A percentile compares a stretch with the other conserved stretches of the same genome.
Conservation (phyloP, 2,329 filamentous ascomycete species). For the Fusarium sp. region DNA sequence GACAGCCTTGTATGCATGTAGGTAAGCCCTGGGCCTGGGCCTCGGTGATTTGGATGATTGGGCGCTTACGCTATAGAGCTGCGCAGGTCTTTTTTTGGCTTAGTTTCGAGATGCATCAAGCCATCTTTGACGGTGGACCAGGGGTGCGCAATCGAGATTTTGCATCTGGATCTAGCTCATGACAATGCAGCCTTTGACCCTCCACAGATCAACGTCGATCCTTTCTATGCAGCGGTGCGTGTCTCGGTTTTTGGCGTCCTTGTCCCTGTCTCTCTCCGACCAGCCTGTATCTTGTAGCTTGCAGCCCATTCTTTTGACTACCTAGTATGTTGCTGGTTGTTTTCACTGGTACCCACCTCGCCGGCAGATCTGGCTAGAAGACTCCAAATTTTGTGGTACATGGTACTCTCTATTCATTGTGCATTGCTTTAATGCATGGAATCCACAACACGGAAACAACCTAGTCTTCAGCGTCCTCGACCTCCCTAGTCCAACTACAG, state of each 20-base stretch:
- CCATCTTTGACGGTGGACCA: conserved; percentile 15
- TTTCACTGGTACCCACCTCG: too few relatives aligned
- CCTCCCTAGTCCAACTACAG: not conserved
- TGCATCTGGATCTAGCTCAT: conserved; percentile 38
- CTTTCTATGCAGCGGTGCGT: conserved; percentile 18
- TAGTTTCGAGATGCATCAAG: conserved; percentile 7
- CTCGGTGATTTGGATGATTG: not conserved
- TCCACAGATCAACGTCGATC: conserved; percentile 42
- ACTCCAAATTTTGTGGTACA: too few relatives aligned
- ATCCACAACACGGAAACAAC: too few relatives aligned
- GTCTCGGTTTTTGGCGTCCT: conserved; percentile 15
- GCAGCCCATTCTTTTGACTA: too few relatives aligned
- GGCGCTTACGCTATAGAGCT: conserved; percentile 9
- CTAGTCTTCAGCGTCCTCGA: not conserved
- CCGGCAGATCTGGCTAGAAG: too few relatives aligned
- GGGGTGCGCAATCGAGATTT: conserved; percentile 41
- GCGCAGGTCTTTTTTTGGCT: not conserved
- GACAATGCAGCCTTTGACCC: conserved; percentile 28
- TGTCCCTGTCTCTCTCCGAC: not conserved
- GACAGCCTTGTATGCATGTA: not conserved
- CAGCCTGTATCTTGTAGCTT: too few relatives aligned
- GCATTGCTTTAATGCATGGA: too few relatives aligned
- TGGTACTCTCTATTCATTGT: too few relatives aligned
- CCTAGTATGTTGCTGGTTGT: too few relatives aligned
- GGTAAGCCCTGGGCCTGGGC: not conserved